Evolutionary conservation across 2,329 filamentous ascomycete species (phyloP), one percentile per base, ranked within the genome.

Genomic region (Ceratocystis destructans): DNA sequence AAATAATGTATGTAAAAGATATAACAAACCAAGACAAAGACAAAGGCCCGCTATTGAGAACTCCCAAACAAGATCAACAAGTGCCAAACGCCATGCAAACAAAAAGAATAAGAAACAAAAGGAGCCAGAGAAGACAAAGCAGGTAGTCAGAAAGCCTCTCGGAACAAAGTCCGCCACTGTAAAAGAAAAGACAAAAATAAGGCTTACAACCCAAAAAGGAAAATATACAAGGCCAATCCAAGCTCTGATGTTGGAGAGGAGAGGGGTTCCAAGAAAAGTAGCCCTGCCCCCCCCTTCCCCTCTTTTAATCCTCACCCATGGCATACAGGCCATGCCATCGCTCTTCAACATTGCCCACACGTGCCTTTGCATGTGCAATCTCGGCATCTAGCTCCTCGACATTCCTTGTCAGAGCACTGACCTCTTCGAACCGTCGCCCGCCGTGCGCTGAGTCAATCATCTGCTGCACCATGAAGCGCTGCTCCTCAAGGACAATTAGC

Each of bases 401-500:
- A 71, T 96, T 96, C 67, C 86, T 81, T 3, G 86, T 86, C 66
- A 96, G 77, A 10, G 89, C 89, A 66, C 85, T 83, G 1, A 95
- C 89, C 75, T 96, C 92, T 72, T 96, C 92, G 70, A 96, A 95
- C 67, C 89, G 85, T 33, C 89, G 80, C 10, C 88, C 83, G 53
- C 86, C 87, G 61, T 87, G 87, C 0, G 91, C 90, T 68, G 87
- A 84, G 6, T 83, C 83, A 57, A 96, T 84, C 90, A 96, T 96
- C 71, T 89, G 86, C 46, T 86, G 84, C 0, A 96, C 90, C 76
- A 96, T 85, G 75, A 95, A 96, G 69, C 86, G 87, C 74, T 96
- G 92, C 76, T 96, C 92, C 74, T 96, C 90, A 0, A 96, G 80
- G 5, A 96, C 87, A 37, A 94, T 88, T 12, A 96, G 77, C 3